Evolutionary conservation across 139 green algal genomes (phyloP).

Genomic region (Monoraphidium neglectum): DNA sequence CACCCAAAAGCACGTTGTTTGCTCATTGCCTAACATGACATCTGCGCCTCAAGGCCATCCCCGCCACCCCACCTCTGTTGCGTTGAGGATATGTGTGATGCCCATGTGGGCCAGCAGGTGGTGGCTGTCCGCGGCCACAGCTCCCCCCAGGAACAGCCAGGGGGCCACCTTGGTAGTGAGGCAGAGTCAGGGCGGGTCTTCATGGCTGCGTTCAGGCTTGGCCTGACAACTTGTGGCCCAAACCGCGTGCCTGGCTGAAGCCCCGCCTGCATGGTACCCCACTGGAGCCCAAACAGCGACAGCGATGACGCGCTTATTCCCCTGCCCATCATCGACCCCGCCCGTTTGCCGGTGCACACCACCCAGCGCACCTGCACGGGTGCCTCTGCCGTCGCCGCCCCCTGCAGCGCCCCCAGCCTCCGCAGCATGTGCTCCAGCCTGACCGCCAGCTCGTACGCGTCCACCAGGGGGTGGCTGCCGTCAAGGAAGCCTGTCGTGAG

Average conservation of each 20-base stretch:
- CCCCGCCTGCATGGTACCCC: no score
- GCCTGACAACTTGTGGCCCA: background rate
- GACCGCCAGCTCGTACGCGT: conserved; percentile 85
- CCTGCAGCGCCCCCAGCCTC: conserved; percentile 71
- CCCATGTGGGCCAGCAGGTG: conserved; percentile 80
- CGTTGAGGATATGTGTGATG: conserved; percentile 89
- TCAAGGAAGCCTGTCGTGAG: conserved; percentile 87
- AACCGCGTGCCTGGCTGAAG: no score
- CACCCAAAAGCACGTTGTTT: no score
- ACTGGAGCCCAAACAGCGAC: background rate
- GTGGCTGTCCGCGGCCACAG: conserved; percentile 71
- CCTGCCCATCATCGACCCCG: background rate
- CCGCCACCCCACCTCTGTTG: conserved; percentile 62
- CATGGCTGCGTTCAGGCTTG: conserved; percentile 24
- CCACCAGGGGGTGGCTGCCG: conserved; percentile 78
- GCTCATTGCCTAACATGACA: no score
- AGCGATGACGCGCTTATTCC: background rate
- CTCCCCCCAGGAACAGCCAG: conserved; percentile 75
- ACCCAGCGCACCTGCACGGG: background rate
- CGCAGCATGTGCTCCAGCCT: conserved; percentile 85
- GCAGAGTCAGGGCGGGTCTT: no score
- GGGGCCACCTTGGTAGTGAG: conserved; percentile 62
- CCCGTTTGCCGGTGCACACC: background rate
- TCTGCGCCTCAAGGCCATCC: no score
- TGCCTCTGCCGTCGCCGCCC: conserved; percentile 52